A percentile compares a stretch with the other conserved stretches of the same genome.
Conservation (phyloP, 352 stramenopile genomes). For the Globisporangium apiculatum region DNA sequence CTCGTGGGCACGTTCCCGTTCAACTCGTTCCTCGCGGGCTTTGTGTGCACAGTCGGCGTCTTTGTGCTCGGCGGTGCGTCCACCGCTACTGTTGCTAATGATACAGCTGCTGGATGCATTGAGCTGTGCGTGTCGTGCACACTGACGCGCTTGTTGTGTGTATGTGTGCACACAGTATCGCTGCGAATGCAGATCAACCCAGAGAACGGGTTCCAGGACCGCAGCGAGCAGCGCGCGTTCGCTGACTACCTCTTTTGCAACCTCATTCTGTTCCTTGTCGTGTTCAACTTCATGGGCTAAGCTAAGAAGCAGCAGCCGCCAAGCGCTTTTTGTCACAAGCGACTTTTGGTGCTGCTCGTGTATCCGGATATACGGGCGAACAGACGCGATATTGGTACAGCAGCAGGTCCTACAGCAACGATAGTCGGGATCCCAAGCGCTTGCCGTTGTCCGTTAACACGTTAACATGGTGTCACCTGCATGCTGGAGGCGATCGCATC, state of each 20-base stretch:
- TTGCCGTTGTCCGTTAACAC: too few species aligned
- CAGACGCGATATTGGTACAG: too few species aligned
- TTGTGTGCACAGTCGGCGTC: constrained; percentile 86
- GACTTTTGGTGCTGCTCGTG: too few species aligned
- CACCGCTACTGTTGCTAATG: neutral
- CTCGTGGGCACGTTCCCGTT: constrained; percentile 89
- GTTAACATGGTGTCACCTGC: too few species aligned
- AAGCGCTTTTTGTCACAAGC: too few species aligned
- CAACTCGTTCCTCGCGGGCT: constrained; percentile 90
- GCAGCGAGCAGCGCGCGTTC: constrained; percentile 83
- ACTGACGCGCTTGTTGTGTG: neutral
- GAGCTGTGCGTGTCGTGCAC: neutral
- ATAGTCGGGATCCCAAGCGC: too few species aligned
- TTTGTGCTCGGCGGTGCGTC: constrained; percentile 83
- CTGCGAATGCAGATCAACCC: constrained; percentile 89
- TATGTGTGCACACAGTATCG: constrained; percentile 42
- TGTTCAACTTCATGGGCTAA: constrained; percentile 94
- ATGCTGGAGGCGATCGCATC: too few species aligned
- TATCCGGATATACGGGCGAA: too few species aligned
- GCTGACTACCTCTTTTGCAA: constrained; percentile 91
- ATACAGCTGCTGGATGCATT: neutral
- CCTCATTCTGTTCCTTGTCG: constrained; percentile 89
- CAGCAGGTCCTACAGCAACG: too few species aligned
- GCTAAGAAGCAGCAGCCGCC: neutral
- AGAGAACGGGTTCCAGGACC: constrained; percentile 76